Evolutionary conservation across 768 basidiomycete genomes (phyloP).

Genomic region (Tricholoma flavovirens): DNA sequence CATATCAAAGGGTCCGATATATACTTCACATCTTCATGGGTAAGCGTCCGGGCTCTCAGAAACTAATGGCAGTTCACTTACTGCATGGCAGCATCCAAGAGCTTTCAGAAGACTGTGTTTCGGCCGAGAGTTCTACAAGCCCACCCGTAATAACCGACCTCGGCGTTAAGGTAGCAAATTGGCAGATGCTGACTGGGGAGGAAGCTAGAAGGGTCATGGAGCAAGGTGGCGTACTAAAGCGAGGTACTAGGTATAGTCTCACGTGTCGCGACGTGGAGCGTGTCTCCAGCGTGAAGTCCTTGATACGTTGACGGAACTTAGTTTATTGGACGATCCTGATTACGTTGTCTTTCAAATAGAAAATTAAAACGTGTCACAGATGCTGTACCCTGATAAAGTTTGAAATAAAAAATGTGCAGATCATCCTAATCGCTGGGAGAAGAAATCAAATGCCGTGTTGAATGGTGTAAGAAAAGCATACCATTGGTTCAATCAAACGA

Average conservation of each 20-base stretch:
- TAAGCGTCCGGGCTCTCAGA: slow-evolving; percentile 18
- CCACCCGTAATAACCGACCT: slow-evolving; percentile 24
- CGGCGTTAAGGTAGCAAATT: slow-evolving; percentile 50
- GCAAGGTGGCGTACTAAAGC: slow-evolving; percentile 46
- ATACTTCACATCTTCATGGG: slow-evolving; percentile 74
- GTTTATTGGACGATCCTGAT: not conserved
- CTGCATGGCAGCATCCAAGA: slow-evolving; percentile 49
- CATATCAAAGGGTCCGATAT: slow-evolving; percentile 66
- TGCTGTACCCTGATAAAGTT: not conserved
- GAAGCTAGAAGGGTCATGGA: slow-evolving; percentile 31
- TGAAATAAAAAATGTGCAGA: not conserved
- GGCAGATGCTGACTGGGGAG: slow-evolving; percentile 40
- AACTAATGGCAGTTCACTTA: not conserved
- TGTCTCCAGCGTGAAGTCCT: slow-evolving; percentile 35
- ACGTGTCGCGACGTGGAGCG: slow-evolving; percentile 81
- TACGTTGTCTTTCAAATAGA: not conserved
- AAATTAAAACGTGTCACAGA: not conserved
- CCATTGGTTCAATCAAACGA: slow-evolving; percentile 26
- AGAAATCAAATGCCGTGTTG: not conserved
- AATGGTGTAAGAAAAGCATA: not conserved
- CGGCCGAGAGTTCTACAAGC: slow-evolving; percentile 16
- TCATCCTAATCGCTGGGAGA: not conserved
- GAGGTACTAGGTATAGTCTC: slow-evolving; percentile 69
- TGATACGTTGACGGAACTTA: slow-evolving; percentile 20
- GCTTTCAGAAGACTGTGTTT: slow-evolving; percentile 43